Percentiles rank a stretch among this genome's conserved stretches.
phyloP scores from a whole-genome alignment of 2,329 filamentous ascomycete species.

The Leptographium galeiforme region DNA sequence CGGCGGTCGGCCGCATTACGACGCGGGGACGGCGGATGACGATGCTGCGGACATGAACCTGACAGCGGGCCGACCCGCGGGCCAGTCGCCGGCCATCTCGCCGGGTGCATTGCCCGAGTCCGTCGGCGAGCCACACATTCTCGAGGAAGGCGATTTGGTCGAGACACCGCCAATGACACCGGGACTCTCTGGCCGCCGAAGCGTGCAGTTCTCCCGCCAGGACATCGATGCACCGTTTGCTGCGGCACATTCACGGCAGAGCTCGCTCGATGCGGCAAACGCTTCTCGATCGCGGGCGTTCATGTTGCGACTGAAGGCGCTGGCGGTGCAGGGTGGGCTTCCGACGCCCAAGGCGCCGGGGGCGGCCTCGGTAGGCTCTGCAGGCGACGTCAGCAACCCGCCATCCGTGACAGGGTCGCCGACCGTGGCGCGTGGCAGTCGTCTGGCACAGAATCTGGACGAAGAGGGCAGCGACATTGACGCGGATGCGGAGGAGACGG shows the following conservation, averaged over 20 bases:
- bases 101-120: not conserved
- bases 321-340: slow-evolving; percentile 42
- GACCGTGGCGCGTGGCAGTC: slow-evolving; percentile 25
- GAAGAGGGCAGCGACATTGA: slow-evolving; percentile 37
- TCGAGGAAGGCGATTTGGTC: not conserved
- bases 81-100: not conserved
- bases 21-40: not conserved
- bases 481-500: slow-evolving; percentile 75
- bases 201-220: slow-evolving; percentile 61
- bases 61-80: not conserved
- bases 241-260: slow-evolving; percentile 33
- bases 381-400: slow-evolving; percentile 12
- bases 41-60: not conserved
- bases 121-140: not conserved
- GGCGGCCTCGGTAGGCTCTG: not conserved
- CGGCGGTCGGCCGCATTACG: slow-evolving; percentile 20
- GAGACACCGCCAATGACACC: slow-evolving; percentile 8
- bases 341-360: slow-evolving; percentile 31
- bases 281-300: slow-evolving; percentile 48
- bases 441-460: slow-evolving; percentile 18
- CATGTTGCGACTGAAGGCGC: slow-evolving; percentile 65
- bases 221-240: slow-evolving; percentile 31
- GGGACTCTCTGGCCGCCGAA: slow-evolving; percentile 33
- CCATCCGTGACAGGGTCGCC: slow-evolving; percentile 35
- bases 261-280: slow-evolving; percentile 56